Evolutionary conservation across 2,329 filamentous ascomycete genomes (phyloP), one percentile per base, ranked within the genome.

Genomic region (Ophiognomonia clavigignenti-juglandacearum): DNA sequence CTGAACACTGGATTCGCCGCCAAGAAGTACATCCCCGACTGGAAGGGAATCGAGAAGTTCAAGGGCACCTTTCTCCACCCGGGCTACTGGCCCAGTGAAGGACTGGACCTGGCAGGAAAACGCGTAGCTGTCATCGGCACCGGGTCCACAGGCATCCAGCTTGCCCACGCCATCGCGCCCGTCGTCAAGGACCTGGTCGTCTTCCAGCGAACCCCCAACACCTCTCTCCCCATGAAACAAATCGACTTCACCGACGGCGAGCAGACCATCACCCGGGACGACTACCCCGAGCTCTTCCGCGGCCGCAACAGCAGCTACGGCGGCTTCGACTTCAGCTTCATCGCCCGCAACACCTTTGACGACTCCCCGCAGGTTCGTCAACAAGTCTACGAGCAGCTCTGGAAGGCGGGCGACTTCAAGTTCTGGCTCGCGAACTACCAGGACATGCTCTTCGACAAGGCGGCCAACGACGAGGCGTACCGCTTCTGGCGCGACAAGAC

Each of bases 121-220:
- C 19, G 36, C 10, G 42, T 49, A 13, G 47, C 41, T 14, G 14
- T 49, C 13, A 45, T 49, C 11, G 47, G 47, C 18, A 49, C 47
- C 6, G 47, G 47, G 8, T 32, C 47, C 19, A 49, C 47, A 4
- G 47, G 41, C 10, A 31, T 49, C 11, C 47, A 49, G 26, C 11
- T 45, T n/a, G 43, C 38, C 3, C 43, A 42, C 2, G 38, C 39
- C 23, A 36, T 49, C 23, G 39, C 36, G 14, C 19, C 47, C 4
- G 16, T 34, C 53, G 54, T 64, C 1, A 64, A 60, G 22, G 57
- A 66, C 2, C 51, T 79, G 35, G 61, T 53, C 1, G 69, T 79
- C 14, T 79, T 77, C 55, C 73, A 79, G 48, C 66, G 77, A 9
- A 80, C 74, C 3, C 75, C 77, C 0, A 80, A 80, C 43, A 64